Evolutionary conservation across 768 basidiomycete genomes (phyloP).

Genomic region (Pluteus cervinus): DNA sequence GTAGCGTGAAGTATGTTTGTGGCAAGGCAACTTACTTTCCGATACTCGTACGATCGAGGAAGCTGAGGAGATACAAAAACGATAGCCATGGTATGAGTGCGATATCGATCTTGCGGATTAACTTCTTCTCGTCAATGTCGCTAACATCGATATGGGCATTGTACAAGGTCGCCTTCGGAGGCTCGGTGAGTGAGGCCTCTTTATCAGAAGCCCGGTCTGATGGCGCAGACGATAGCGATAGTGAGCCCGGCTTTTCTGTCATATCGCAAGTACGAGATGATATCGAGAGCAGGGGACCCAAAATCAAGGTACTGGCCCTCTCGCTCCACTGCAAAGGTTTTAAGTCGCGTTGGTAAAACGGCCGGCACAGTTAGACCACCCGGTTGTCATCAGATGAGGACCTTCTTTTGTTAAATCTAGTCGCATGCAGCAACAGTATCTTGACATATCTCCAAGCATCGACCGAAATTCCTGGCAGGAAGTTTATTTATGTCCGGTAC

Average conservation of each 20-base stretch:
- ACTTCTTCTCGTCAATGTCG: slow-evolving; percentile 58
- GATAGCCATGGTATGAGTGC: slow-evolving; percentile 69
- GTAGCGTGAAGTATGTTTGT: not conserved
- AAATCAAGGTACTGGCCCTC: too few relatives aligned
- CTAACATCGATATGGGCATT: slow-evolving; percentile 52
- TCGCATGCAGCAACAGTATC: too few relatives aligned
- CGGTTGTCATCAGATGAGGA: too few relatives aligned
- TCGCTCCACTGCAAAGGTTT: too few relatives aligned
- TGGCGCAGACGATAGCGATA: not conserved
- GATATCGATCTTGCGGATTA: slow-evolving; percentile 65
- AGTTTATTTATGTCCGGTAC: too few relatives aligned
- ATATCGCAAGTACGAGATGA: too few relatives aligned
- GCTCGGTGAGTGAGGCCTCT: slow-evolving; percentile 23
- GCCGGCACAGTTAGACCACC: too few relatives aligned
- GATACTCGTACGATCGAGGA: slow-evolving; percentile 47
- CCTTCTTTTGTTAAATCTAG: too few relatives aligned
- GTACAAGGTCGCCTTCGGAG: slow-evolving; percentile 22
- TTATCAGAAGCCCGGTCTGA: slow-evolving; percentile 18
- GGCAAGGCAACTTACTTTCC: slow-evolving; percentile 36
- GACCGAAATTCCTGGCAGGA: too few relatives aligned
- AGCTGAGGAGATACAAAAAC: slow-evolving; percentile 71
- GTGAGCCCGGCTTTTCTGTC: not conserved
- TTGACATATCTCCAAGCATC: too few relatives aligned
- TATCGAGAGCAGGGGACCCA: too few relatives aligned
- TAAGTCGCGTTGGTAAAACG: too few relatives aligned